Evolutionary conservation across 306 rosid genomes (phyloP).

Genomic region (Ziziphus jujuba): DNA sequence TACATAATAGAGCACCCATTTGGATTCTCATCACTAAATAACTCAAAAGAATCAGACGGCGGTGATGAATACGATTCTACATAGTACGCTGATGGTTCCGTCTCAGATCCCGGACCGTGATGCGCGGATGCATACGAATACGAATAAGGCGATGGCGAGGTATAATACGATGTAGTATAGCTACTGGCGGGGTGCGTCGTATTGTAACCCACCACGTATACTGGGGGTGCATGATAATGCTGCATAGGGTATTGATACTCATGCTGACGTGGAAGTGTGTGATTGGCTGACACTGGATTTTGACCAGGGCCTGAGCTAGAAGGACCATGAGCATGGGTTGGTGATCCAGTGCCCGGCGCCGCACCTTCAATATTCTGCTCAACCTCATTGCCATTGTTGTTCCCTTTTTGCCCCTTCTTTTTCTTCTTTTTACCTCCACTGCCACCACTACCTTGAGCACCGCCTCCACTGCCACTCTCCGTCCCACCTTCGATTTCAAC

Average conservation of each 20-base stretch:
- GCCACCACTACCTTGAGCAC: slow-evolving; percentile 16
- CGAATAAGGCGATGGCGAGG: slow-evolving; percentile 38
- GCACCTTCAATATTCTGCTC: slow-evolving; percentile 25
- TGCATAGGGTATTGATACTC: slow-evolving; percentile 32
- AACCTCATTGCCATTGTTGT: slow-evolving; percentile 23
- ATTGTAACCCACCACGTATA: slow-evolving; percentile 34
- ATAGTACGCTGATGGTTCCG: slow-evolving; percentile 29
- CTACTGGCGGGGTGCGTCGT: slow-evolving; percentile 41
- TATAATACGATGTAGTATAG: slow-evolving; percentile 48
- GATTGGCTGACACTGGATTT: slow-evolving; percentile 33
- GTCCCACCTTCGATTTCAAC: slow-evolving; percentile 20
- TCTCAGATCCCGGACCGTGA: slow-evolving; percentile 23
- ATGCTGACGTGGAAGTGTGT: slow-evolving; percentile 40
- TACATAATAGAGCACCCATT: slow-evolving; percentile 64
- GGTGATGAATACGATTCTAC: slow-evolving; percentile 26
- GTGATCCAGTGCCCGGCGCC: slow-evolving; percentile 31
- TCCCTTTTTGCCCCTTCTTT: slow-evolving; percentile 47
- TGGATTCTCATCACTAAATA: slow-evolving; percentile 83
- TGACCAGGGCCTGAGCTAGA: slow-evolving; percentile 21
- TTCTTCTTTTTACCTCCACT: slow-evolving; percentile 46
- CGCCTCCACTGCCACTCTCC: slow-evolving; percentile 18
- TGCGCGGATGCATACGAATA: slow-evolving; percentile 32
- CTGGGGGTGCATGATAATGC: slow-evolving; percentile 29
- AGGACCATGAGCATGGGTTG: slow-evolving; percentile 12
- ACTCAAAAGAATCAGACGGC: slow-evolving; percentile 43